Percentiles rank a stretch among this genome's conserved stretches.
These are phyloP conservation scores for Clathrospora elynae DNA, from an alignment of 2,329 filamentous ascomycete genomes.

Conservation along the genomic window DNA sequence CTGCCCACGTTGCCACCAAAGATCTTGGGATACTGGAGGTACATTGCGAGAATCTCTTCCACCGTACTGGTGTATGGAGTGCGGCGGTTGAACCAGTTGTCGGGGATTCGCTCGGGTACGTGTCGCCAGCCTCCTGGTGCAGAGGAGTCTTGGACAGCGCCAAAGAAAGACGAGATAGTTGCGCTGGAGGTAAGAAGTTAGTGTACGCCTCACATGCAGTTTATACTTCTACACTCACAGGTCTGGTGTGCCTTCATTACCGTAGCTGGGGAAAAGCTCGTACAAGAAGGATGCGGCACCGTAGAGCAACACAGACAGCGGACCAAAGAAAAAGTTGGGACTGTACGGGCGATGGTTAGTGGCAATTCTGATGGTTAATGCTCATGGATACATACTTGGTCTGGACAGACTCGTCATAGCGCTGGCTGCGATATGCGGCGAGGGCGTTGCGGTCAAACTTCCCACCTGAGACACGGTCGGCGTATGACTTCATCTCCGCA, in stretches of 20 bases:
- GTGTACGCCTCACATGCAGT: too few relatives aligned
- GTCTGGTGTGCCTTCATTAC: conserved; percentile 23
- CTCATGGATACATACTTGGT: conserved; percentile 30
- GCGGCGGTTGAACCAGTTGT: conserved; percentile 48
- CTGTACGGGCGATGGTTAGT: background rate
- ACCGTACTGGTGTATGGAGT: conserved; percentile 44
- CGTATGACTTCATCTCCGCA: conserved; percentile 45
- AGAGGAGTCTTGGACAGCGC: conserved; percentile 46
- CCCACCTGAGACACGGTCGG: conserved; percentile 30
- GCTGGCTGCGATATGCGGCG: conserved; percentile 47
- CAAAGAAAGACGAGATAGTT: conserved; percentile 45
- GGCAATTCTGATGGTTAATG: too few relatives aligned
- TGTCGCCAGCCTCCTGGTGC: conserved; percentile 46
- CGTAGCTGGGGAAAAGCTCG: conserved; percentile 49
- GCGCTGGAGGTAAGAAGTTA: too few relatives aligned
- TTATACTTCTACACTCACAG: too few relatives aligned
- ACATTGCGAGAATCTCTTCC: conserved; percentile 51
- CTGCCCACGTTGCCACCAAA: conserved; percentile 52
- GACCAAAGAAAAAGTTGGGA: conserved; percentile 53
- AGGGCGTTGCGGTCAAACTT: conserved; percentile 49
- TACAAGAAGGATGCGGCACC: conserved; percentile 54
- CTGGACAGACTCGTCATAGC: conserved; percentile 47
- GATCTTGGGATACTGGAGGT: conserved; percentile 51
- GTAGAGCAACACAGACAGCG: conserved; percentile 48
- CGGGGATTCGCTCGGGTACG: conserved; percentile 49